These are phyloP conservation scores for Ceratobasidium sp. DNA, from an alignment of 1,284 basidiomycete genomes.

Conservation along the genomic window DNA sequence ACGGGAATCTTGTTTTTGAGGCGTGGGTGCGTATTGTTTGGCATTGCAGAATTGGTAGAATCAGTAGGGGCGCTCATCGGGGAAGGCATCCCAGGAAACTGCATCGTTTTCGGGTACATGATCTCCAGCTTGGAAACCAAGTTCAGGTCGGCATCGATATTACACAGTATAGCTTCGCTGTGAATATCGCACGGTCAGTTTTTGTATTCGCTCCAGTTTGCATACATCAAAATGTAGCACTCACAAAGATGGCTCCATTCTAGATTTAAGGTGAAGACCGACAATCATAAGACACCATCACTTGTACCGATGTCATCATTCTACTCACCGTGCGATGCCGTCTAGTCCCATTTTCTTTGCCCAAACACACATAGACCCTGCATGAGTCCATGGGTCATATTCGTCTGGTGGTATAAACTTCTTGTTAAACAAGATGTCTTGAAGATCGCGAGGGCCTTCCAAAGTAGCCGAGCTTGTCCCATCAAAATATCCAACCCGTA, in stretches of 20 bases:
- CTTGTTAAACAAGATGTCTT: conserved; percentile 59
- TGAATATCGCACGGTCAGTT: neutral
- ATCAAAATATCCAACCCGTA: conserved; percentile 61
- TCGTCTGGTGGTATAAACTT: conserved; percentile 44
- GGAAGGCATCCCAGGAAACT: neutral
- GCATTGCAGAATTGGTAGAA: neutral
- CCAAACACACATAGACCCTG: conserved; percentile 56
- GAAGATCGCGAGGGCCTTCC: conserved; percentile 58
- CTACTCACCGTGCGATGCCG: conserved; percentile 56
- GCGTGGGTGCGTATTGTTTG: neutral
- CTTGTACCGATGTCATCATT: neutral
- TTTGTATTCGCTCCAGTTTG: too few species aligned
- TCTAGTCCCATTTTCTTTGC: conserved; percentile 55
- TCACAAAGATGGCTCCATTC: conserved; percentile 64
- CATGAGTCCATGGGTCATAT: conserved; percentile 52
- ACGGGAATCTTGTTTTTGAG: neutral
- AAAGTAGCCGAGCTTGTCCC: conserved; percentile 58
- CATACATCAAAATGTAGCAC: conserved; percentile 47
- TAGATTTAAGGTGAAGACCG: conserved; percentile 48
- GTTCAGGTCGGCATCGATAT: conserved; percentile 58
- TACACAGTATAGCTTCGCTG: conserved; percentile 65
- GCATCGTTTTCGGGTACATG: conserved; percentile 21
- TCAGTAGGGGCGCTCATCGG: neutral
- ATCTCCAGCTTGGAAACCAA: conserved; percentile 52
- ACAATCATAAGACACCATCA: conserved; percentile 2